Evolutionary conservation across 495 filamentous ascomycete genomes (phyloP), one percentile per base, ranked within the genome.

Genomic region (Hypomontagnella submonticulosa): DNA sequence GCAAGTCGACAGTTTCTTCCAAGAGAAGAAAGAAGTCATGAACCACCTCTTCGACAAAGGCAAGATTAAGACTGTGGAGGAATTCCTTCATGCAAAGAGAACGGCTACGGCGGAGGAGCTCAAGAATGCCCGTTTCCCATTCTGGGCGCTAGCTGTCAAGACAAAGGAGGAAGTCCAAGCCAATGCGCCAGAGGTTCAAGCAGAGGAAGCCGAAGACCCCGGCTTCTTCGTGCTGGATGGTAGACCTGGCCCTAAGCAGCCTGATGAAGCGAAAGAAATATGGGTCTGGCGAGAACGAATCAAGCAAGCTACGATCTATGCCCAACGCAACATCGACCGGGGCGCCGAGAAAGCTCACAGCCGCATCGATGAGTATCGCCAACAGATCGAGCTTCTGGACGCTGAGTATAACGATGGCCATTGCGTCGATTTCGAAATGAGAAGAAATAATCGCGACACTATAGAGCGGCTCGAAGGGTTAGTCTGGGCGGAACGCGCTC

Each of bases 1-100:
- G 0, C 58, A 70, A 1, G 32, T 53, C 3, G 61, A 65, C 11
- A 33, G 38, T 23, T 62, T 54, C 47, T 53, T 34, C 42, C 40
- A 32, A 4, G 53, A 66, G 36, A 61, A 63, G 37, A 37, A 38
- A 15, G 7, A 10, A 0, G 19, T 41, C 8, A 7, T 44, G 9
- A 9, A 12, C 1, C 33, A 40, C 2, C 54, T 63, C 0, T 38
- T 60, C 13, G 8, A 32, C 0, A 19, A 55, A 13, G 7, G 0
- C 12, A 4, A n/a, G 0, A 44, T 51, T 12, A 30, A 9, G 4
- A n/a, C 13, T 2, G 20, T 58, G 2, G 15, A 30, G 0, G 32
- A 7, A 0, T 59, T 57, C 46, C 11, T 67, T 10, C 33, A 33
- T 12, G 33, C 8, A 1, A 57, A 13, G 27, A 12, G 33, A 9